Conservation (phyloP, 73 alveolate genomes). For the Tetrahymena elliotti region DNA sequence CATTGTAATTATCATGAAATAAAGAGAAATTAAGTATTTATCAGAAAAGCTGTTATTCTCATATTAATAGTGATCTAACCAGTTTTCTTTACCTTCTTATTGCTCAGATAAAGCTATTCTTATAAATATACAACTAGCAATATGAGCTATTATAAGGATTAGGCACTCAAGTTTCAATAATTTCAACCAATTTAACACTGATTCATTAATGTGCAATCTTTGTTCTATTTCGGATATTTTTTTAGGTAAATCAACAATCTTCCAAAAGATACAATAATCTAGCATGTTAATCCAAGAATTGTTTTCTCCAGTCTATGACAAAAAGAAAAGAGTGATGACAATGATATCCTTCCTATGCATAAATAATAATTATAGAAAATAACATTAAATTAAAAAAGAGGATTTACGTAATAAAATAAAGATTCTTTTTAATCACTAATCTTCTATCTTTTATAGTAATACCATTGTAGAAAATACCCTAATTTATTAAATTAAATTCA, state of each 20-base stretch:
- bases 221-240: background rate
- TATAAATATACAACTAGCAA: background rate
- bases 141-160: background rate
- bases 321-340: background rate
- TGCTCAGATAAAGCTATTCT: background rate
- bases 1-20: background rate
- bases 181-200: background rate
- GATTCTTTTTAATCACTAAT: background rate
- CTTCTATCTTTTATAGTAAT: background rate
- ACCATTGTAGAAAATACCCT: background rate
- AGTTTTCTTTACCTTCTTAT: background rate
- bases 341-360: background rate
- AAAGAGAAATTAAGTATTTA: background rate
- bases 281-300: background rate
- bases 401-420: background rate
- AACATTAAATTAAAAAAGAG: background rate
- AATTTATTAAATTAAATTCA: too few species aligned
- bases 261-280: background rate
- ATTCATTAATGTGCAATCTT: background rate
- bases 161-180: background rate
- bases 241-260: background rate
- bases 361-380: background rate
- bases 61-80: background rate
- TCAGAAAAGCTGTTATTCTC: background rate
- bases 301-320: background rate